Base-by-base conservation (phyloP, 495 filamentous ascomycete genomes). In the Polyplosphaeria fusca region DNA sequence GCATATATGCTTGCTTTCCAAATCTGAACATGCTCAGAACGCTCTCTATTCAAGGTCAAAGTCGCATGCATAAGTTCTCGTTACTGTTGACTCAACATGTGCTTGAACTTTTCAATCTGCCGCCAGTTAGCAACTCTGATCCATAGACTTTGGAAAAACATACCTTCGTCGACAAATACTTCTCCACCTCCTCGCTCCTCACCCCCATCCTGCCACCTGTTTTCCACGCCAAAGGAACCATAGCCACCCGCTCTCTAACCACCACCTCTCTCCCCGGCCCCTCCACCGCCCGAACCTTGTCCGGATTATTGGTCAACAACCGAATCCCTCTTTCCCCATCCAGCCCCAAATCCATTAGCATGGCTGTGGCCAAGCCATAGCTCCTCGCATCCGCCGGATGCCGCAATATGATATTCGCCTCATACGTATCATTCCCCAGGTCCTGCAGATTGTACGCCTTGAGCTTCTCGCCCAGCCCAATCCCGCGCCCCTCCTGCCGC, bases 361-460 rank as follows among this genome's bases (percentile, higher is more conserved):
- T 97, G 3, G 91, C 89, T 3, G 94, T 98, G 9, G 93, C 93
- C 42, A 98, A 72, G 1, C 94, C 93, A 69, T 98, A 98, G 59
- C 87, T 91, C 27, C 93, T 76, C 32, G 91, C 93, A 74, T 98
- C 93, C 2, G 93, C 93, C 0, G 93, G 93, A 70, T 98, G 93
- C 43, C 93, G 78, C 18, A 98, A 74, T 20, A 97, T 68, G 35
- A 98, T 74, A 64, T 98, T 98, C 16, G 93, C 93, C 70, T 98
- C 91, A 2, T 96, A 93, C 0, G 93, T 98, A 71, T 98, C 93
- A 9, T 85, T 88, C 0, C 93, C 93, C 13, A 98, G 75, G 71
- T 98, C 93, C 66, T 98, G 93, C 22, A 98, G 77, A 66, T 98
- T 98, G 68, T 98, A 98, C 12, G 93, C 93, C 74, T 98, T 97